Evolutionary conservation across 352 stramenopile species (phyloP).

Genomic region (Phytophthora lateralis): DNA sequence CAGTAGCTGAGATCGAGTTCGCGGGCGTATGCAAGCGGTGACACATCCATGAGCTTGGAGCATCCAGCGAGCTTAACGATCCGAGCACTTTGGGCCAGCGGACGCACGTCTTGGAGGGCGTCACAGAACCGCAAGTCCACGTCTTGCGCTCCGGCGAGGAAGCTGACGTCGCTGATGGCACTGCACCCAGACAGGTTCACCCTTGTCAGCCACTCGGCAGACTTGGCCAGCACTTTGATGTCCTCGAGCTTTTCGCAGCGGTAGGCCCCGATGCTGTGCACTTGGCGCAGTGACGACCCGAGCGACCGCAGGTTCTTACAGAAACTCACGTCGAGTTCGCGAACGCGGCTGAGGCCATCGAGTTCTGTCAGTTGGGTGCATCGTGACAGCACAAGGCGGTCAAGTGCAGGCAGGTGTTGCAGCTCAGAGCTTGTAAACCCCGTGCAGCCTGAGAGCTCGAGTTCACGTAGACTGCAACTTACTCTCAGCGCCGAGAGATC

Average conservation of each 20-base stretch:
- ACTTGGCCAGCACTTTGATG: constrained; percentile 40
- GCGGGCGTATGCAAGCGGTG: constrained; percentile 44
- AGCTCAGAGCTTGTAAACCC: constrained; percentile 45
- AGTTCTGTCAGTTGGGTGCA: constrained; percentile 54
- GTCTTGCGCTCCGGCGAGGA: constrained; percentile 40
- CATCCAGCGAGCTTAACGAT: constrained; percentile 69
- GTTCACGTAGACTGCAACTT: constrained; percentile 39
- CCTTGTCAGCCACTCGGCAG: constrained; percentile 16
- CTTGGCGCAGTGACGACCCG: constrained; percentile 25
- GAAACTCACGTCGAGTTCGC: constrained; percentile 77
- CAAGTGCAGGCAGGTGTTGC: constrained; percentile 40
- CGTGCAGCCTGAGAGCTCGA: constrained; percentile 63
- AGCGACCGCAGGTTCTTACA: constrained; percentile 56
- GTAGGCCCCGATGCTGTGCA: constrained; percentile 53
- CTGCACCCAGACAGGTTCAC: constrained; percentile 69
- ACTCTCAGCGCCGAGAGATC: constrained; percentile 50
- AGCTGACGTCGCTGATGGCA: constrained; percentile 49
- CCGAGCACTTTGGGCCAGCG: constrained; percentile 31
- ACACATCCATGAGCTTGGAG: constrained; percentile 53
- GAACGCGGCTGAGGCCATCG: constrained; percentile 42
- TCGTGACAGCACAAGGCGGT: constrained; percentile 58
- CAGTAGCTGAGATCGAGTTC: constrained; percentile 75
- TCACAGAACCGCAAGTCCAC: constrained; percentile 78
- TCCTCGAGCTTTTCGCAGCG: constrained; percentile 57
- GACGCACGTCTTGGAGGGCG: constrained; percentile 51